Evolutionary conservation across 345 rosid genomes (phyloP).

Genomic region (Camelina sativa): DNA sequence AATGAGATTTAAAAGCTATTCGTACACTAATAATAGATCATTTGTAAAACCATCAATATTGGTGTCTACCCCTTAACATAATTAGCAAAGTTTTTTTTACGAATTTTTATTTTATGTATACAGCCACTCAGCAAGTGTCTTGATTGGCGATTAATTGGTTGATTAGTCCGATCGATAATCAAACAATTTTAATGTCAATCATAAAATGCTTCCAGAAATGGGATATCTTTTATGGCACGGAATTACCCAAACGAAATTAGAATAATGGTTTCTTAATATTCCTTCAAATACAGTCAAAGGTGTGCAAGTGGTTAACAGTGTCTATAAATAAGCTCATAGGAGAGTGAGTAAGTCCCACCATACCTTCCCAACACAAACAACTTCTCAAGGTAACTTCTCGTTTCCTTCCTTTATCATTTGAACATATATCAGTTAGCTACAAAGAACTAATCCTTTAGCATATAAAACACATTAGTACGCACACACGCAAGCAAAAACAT

Average conservation of each 20-base stretch:
- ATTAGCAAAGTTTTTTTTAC: background rate
- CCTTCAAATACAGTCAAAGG: slow-evolving; percentile 20
- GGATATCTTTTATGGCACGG: background rate
- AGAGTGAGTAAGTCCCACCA: slow-evolving; percentile 28
- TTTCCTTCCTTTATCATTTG: slow-evolving; percentile 17
- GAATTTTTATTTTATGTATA: no score
- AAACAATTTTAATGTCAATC: background rate
- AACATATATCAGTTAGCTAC: slow-evolving; percentile 22
- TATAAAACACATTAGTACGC: slow-evolving; percentile 5
- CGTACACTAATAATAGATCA: slow-evolving; percentile 8
- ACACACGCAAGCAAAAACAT: background rate
- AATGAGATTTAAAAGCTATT: background rate
- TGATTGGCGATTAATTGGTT: background rate
- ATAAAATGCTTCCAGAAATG: background rate
- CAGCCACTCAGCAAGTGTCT: background rate
- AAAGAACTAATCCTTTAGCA: slow-evolving; percentile 33
- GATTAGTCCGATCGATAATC: background rate
- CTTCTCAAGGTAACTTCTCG: slow-evolving; percentile 26
- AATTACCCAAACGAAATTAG: background rate
- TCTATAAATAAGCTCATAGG: slow-evolving; percentile 40
- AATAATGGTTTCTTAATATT: background rate
- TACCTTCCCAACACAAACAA: slow-evolving; percentile 25
- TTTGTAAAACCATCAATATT: background rate
- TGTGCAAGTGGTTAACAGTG: slow-evolving; percentile 6
- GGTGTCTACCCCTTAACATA: background rate